phyloP scores from a whole-genome alignment of 257 asterid species.

The Capsicum pubescens region DNA sequence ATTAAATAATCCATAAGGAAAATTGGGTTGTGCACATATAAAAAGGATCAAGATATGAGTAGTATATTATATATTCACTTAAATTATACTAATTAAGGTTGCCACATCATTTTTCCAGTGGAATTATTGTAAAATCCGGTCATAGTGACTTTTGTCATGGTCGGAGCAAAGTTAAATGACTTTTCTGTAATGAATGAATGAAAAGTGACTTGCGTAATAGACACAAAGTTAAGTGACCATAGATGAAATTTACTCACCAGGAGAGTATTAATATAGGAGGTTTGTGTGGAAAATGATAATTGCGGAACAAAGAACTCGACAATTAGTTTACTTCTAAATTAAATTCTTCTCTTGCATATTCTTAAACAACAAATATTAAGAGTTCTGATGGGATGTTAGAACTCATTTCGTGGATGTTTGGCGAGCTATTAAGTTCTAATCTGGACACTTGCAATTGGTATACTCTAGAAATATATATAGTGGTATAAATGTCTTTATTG shows the following conservation, averaged over 20 bases:
- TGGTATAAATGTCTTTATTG: not conserved
- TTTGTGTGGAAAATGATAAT: not conserved
- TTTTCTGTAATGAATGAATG: no score
- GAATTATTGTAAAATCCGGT: no score
- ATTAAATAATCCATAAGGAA: no score
- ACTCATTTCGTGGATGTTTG: not conserved
- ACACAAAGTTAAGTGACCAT: no score
- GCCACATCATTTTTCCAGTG: no score
- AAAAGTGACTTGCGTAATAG: no score
- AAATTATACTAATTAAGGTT: no score
- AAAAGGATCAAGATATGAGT: no score
- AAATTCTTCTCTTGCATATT: constrained; percentile 1
- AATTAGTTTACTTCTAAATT: not conserved
- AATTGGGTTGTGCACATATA: no score
- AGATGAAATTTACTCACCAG: not conserved
- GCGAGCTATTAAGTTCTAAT: not conserved
- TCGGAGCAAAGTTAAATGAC: no score
- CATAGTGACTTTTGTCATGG: no score
- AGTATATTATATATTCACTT: no score
- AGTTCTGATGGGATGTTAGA: not conserved
- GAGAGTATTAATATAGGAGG: not conserved
- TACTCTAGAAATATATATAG: not conserved
- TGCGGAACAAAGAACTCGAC: not conserved
- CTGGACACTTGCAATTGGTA: not conserved
- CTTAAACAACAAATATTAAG: not conserved